A percentile compares a stretch with the other conserved stretches of the same genome.
These are phyloP conservation scores for Ormosia semicastrata DNA, from an alignment of 306 rosid genomes.

Conservation along the genomic window DNA sequence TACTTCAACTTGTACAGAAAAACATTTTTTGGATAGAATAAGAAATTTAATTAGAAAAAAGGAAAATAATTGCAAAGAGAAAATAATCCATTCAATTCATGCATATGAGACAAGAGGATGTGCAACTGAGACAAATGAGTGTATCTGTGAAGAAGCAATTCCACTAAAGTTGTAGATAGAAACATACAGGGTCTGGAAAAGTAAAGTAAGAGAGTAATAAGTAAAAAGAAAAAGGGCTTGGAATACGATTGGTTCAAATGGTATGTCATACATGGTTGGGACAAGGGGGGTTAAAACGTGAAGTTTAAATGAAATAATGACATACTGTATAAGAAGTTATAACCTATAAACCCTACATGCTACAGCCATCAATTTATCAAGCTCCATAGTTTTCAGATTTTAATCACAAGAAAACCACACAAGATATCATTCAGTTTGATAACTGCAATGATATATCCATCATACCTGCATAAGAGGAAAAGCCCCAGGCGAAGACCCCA, in stretches of 20 bases:
- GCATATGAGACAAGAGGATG: not conserved
- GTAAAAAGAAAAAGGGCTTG: not conserved
- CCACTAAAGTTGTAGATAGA: not conserved
- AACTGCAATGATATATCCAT: not conserved
- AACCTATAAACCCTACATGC: not conserved
- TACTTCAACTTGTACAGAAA: not conserved
- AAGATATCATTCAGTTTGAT: not conserved
- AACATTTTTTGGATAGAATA: not conserved
- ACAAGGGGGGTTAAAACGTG: not conserved
- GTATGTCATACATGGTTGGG: not conserved
- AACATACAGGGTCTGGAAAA: not conserved
- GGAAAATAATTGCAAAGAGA: not conserved
- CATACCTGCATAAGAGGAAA: constrained; percentile 78
- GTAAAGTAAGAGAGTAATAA: not conserved
- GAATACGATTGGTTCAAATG: not conserved
- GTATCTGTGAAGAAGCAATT: not conserved
- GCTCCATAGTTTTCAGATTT: not conserved
- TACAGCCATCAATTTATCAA: not conserved
- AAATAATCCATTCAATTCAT: not conserved
- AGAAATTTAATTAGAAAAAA: not conserved
- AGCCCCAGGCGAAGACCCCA: constrained; percentile 90
- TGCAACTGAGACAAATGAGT: not conserved
- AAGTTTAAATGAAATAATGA: not conserved
- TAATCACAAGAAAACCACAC: not conserved
- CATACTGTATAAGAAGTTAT: not conserved